phyloP scores from a whole-genome alignment of 78 protist genomes.

The Trichosphaerium sp. region DNA sequence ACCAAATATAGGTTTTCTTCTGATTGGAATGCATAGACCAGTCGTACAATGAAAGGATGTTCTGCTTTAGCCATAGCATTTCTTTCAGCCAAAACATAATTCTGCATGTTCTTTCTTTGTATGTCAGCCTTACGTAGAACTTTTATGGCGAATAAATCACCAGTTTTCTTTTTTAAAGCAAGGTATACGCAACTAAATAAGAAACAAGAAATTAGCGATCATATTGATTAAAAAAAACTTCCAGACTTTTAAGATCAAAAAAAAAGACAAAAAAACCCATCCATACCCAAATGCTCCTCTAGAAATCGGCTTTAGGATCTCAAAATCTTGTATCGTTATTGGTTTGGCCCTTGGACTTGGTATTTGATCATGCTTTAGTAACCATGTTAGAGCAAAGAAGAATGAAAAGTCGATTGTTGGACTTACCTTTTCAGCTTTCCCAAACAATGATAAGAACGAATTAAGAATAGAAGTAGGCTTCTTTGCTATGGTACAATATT shows the following conservation, averaged over 20 bases:
- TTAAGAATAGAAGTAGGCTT: too few species aligned
- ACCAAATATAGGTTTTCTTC: conserved; percentile 48
- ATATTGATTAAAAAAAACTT: too few species aligned
- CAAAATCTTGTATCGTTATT: conserved; percentile 56
- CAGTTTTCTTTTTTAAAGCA: conserved; percentile 62
- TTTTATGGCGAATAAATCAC: conserved; percentile 73
- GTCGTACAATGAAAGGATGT: conserved; percentile 51
- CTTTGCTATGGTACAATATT: too few species aligned
- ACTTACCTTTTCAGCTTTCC: too few species aligned
- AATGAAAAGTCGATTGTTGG: too few species aligned
- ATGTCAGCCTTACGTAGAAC: conserved; percentile 63
- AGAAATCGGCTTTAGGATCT: conserved; percentile 60
- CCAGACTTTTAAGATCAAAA: conserved; percentile 6
- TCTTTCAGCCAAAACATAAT: conserved; percentile 54
- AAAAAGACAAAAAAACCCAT: neutral
- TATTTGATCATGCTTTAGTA: too few species aligned
- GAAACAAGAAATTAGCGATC: too few species aligned
- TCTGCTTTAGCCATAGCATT: conserved; percentile 33
- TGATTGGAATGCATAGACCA: conserved; percentile 66
- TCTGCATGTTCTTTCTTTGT: conserved; percentile 61
- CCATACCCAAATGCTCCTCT: conserved; percentile 66
- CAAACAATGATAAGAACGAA: too few species aligned
- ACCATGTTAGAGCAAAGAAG: too few species aligned
- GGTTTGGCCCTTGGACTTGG: too few species aligned
- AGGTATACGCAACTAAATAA: conserved; percentile 40